Conservation (phyloP, 169 alveolate genomes). For the Cryptosporidium tyzzeri region DNA sequence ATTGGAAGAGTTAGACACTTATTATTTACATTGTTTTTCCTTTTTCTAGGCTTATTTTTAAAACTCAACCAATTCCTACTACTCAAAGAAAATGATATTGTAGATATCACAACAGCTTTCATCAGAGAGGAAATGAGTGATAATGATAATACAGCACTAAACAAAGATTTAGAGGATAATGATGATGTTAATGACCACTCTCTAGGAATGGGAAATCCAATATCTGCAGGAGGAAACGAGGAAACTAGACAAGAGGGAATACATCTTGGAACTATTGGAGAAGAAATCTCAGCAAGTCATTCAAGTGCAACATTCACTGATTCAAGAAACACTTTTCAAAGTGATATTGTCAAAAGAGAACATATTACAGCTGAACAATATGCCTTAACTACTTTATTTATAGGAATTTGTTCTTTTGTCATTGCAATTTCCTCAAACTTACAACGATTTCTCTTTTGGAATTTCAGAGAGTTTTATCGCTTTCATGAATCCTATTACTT, state of each 20-base stretch:
- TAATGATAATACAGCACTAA: conserved; percentile 34
- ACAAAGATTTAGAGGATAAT: conserved; percentile 58
- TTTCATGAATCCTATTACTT: conserved; percentile 64
- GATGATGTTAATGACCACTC: conserved; percentile 54
- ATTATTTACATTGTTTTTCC: conserved; percentile 33
- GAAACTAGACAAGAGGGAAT: conserved; percentile 37
- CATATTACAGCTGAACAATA: conserved; percentile 69
- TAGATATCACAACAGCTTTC: conserved; percentile 68
- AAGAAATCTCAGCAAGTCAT: conserved; percentile 55
- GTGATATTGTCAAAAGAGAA: conserved; percentile 54
- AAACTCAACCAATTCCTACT: conserved; percentile 37
- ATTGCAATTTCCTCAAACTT: conserved; percentile 48
- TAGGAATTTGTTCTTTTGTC: conserved; percentile 60
- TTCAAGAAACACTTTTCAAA: conserved; percentile 69
- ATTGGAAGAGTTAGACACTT: conserved; percentile 69
- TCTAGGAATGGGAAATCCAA: conserved; percentile 10
- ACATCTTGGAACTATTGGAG: conserved; percentile 51
- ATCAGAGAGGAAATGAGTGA: conserved; percentile 63
- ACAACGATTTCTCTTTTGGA: conserved; percentile 60
- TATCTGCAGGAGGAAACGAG: neutral
- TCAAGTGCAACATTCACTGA: conserved; percentile 31
- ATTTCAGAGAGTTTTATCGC: conserved; percentile 61
- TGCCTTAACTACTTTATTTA: conserved; percentile 42
- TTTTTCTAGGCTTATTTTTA: conserved; percentile 16
- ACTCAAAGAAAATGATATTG: conserved; percentile 52